Conservation (phyloP, 2,329 filamentous ascomycete genomes). For the Fusarium denticulatum region DNA sequence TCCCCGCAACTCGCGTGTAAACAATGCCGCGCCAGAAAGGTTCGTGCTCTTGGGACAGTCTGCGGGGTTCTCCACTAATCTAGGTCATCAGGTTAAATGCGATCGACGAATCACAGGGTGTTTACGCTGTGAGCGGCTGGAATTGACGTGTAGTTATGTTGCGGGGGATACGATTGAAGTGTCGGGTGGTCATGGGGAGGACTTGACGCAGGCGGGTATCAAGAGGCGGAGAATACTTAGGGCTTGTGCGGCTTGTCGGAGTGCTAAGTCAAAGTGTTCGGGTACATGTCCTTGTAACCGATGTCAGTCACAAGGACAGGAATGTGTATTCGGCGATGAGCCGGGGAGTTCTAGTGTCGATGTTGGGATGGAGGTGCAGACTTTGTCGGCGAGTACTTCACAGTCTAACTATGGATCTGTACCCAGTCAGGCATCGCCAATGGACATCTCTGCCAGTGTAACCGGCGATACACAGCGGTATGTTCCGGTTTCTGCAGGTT, state of each 20-base stretch:
- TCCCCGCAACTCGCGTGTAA: conserved; percentile 25
- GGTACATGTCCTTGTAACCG: conserved; percentile 46
- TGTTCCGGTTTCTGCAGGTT: rapidly evolving
- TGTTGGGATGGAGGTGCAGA: background rate
- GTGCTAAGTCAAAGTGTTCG: conserved; percentile 50
- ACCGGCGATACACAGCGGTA: background rate
- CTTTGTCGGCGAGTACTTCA: conserved; percentile 8
- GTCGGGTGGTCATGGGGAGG: background rate
- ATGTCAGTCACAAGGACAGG: conserved; percentile 37
- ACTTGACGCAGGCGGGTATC: conserved; percentile 43
- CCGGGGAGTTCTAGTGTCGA: background rate
- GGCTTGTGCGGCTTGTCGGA: conserved; percentile 49
- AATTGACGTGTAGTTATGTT: conserved; percentile 26
- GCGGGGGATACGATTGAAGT: background rate
- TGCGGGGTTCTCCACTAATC: conserved; percentile 12
- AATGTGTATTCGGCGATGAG: conserved; percentile 7
- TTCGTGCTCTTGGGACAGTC: background rate
- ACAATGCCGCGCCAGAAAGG: conserved; percentile 42
- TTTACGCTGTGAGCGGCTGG: conserved; percentile 31
- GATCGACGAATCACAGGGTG: conserved; percentile 34
- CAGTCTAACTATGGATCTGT: conserved; percentile 5
- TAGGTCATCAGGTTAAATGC: conserved; percentile 37
- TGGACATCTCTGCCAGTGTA: background rate
- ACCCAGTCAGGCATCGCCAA: background rate
- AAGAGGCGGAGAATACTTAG: conserved; percentile 37